Evolutionary conservation across 805 yeast species (phyloP), one percentile per base, ranked within the genome.

Genomic region (Yamadazyma sp.): DNA sequence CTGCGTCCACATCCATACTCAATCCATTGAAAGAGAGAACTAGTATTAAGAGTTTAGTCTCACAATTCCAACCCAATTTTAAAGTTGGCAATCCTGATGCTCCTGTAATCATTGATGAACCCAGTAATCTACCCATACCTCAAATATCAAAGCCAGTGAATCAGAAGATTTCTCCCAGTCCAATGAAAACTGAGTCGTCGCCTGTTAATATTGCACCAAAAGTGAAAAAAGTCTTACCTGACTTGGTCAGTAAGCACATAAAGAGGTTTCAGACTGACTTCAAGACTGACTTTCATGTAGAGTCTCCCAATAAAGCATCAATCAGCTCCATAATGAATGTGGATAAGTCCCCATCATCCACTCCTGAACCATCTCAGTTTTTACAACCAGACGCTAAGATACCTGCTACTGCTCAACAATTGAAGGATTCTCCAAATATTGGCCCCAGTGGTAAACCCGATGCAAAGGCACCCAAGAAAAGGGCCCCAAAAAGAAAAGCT

Each of bases 271-370:
- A 36, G 27, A 33, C 31, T n/a, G 32, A 28, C 15, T 33, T 33
- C 28, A 23, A 24, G 8, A 36, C 35, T 12, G 36, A 31, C 16
- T 36, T 36, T 26, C 31, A 29, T 7, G 28, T 35, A 9, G 38
- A 35, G 6, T 4, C 18, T 21, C 22, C 33, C n/a, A 60, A 56
- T 47, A 62, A 55, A 33, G 55, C 72, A 1, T 62, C 69, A 5
- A 67, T 67, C 18, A 61, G 56, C 34, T 60, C 70, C 10, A 58
- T 67, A 27, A 65, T 67, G 36, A 67, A 67, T 44, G 38, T 49
- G 9, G 72, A 66, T 25, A 62, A 28, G 22, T 40, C 47, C 3
- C 50, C 50, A 12, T 23, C 41, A 3, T 43, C 48, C 9, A 12
- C 36, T 1, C 25, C 45, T 6, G 18, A 28, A 10, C 40, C 16